These are phyloP conservation scores for Epichloe typhina DNA, from an alignment of 2,329 filamentous ascomycete species.

Conservation along the genomic window DNA sequence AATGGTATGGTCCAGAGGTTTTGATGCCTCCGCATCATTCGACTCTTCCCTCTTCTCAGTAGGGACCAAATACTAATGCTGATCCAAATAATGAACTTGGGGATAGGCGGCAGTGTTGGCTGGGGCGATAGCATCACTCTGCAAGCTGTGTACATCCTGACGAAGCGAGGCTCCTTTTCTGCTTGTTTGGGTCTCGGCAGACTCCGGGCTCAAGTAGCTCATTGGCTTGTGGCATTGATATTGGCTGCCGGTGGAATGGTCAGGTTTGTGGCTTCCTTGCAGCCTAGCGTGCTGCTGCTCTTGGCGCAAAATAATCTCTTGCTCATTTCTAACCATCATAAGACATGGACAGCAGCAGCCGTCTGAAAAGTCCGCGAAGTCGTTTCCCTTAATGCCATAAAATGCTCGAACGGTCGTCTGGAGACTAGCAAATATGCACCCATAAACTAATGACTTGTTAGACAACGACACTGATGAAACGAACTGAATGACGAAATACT, in stretches of 20 bases:
- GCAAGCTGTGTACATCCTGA: background rate
- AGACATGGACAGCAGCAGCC: constrained; percentile 17
- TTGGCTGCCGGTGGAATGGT: constrained; percentile 4
- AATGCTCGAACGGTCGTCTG: constrained; percentile 18
- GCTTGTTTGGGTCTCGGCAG: constrained; percentile 1
- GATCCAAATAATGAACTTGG: constrained; percentile 5
- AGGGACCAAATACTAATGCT: constrained; percentile 10
- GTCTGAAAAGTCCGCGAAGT: constrained; percentile 11
- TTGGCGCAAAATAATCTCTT: constrained; percentile 21
- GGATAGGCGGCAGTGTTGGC: background rate
- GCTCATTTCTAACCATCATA: constrained; percentile 17
- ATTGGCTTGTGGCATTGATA: constrained; percentile 14
- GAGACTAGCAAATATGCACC: constrained; percentile 14
- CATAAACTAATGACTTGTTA: constrained; percentile 16
- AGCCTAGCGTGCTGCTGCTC: constrained; percentile 6
- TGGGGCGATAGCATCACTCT: background rate
- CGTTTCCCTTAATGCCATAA: constrained; percentile 19
- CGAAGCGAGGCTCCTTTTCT: background rate
- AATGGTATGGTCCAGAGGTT: background rate
- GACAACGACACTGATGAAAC: background rate
- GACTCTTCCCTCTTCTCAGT: background rate
- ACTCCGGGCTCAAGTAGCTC: constrained; percentile 7
- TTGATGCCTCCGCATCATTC: background rate
- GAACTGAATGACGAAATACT: background rate
- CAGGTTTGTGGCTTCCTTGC: constrained; percentile 4